phyloP scores from a whole-genome alignment of 2,329 filamentous ascomycete species.

The Hypoxylon sp. region DNA sequence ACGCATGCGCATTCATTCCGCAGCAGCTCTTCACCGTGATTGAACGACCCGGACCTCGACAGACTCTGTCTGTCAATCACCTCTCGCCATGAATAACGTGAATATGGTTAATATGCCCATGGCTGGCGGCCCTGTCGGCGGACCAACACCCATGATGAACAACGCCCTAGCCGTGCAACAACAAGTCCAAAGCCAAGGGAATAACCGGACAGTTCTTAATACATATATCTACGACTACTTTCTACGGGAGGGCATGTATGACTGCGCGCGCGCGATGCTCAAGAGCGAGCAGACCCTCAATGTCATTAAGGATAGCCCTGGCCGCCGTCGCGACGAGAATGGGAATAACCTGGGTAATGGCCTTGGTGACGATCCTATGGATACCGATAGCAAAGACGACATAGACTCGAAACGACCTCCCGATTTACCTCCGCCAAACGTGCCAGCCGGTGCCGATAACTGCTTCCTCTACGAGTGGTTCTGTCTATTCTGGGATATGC shows the following conservation, averaged over 20 bases:
- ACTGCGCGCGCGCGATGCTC: slow-evolving; percentile 83
- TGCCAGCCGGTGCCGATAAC: slow-evolving; percentile 76
- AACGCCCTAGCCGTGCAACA: slow-evolving; percentile 61
- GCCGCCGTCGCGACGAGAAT: slow-evolving; percentile 76
- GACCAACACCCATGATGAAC: slow-evolving; percentile 76
- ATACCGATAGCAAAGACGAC: slow-evolving; percentile 86
- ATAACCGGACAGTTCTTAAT: slow-evolving; percentile 74
- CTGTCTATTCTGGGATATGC: slow-evolving; percentile 97
- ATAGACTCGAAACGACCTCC: slow-evolving; percentile 80
- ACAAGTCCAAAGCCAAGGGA: slow-evolving; percentile 55
- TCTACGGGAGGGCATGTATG: slow-evolving; percentile 85
- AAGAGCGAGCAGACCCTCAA: slow-evolving; percentile 77
- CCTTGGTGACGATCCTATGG: slow-evolving; percentile 81
- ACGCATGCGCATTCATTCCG: slow-evolving; percentile 48
- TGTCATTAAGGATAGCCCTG: slow-evolving; percentile 77
- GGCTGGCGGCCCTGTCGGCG: slow-evolving; percentile 75
- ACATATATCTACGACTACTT: slow-evolving; percentile 96
- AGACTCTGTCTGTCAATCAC: slow-evolving; percentile 59
- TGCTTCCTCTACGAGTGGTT: slow-evolving; percentile 99
- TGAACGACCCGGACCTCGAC: slow-evolving; percentile 49
- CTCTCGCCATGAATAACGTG: slow-evolving; percentile 71
- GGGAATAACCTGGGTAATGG: slow-evolving; percentile 77
- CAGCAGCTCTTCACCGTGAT: slow-evolving; percentile 40
- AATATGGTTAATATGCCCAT: slow-evolving; percentile 80
- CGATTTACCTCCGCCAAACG: slow-evolving; percentile 82